These are phyloP conservation scores for Pachysandra terminalis DNA, from an alignment of 164 flowering plant species.

Conservation along the genomic window DNA sequence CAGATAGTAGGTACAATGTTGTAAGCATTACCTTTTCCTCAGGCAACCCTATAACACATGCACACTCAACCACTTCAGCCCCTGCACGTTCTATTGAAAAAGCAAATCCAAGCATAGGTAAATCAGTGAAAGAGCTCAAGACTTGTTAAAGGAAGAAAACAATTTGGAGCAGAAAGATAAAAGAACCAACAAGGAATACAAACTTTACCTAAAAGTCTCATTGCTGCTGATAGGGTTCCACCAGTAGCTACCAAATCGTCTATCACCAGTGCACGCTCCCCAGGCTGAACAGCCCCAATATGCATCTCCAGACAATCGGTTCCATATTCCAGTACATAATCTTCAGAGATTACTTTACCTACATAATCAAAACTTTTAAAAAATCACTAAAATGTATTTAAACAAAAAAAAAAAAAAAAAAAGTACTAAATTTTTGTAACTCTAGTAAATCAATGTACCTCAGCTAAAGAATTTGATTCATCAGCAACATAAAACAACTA, in stretches of 20 bases:
- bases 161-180: background rate
- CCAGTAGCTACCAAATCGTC: conserved; percentile 98
- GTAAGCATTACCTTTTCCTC: conserved; percentile 55
- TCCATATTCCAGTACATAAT: conserved; percentile 86
- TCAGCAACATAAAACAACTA: background rate
- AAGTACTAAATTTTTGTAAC: too few species aligned
- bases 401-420: too few species aligned
- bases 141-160: background rate
- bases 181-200: background rate
- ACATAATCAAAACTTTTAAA: conserved; percentile 5
- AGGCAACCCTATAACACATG: conserved; percentile 82
- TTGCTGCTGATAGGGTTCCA: conserved; percentile 87
- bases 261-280: conserved; percentile 71
- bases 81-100: conserved; percentile 58
- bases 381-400: background rate
- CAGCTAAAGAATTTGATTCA: background rate
- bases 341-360: conserved; percentile 81
- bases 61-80: conserved; percentile 92
- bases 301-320: conserved; percentile 88
- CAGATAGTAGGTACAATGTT: too few species aligned
- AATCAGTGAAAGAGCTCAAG: background rate
- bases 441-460: conserved; percentile 2
- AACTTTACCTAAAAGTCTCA: conserved; percentile 63
- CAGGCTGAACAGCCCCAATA: conserved; percentile 75
- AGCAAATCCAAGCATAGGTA: background rate